Base-by-base conservation (phyloP, 345 rosid species). In the Camelina neglecta region DNA sequence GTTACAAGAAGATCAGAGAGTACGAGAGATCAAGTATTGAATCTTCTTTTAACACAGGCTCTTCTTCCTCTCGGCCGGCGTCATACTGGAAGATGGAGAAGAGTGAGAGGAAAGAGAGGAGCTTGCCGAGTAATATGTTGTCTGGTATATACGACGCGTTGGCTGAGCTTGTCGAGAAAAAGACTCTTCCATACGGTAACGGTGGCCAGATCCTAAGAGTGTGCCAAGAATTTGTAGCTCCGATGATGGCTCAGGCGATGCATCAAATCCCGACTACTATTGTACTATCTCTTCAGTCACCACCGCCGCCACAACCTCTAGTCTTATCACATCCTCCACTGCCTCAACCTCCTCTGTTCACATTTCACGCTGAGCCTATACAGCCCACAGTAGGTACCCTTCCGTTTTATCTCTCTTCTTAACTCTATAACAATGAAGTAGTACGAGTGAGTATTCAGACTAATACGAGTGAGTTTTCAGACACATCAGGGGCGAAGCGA, bases 1-100 rank as follows among this genome's bases (percentile, higher is more conserved):
- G 85, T 58, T 92, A 85, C 85, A 88, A 92, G 90, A 92, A 88
- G 81, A 87, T 89, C n/a, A 83, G 95, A 21, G 93, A 88, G 60
- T 82, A 87, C 53, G 88, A 86, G 60, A 71, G 75, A 59, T 74
- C 82, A 60, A n/a, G 67, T 11, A 73, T 76, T 15, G 76, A 66
- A 6, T 45, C 63, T 48, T 45, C 71, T 56, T 53, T 38, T 26
- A 55, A 74, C 45, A 60, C 70, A 38, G 69, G 16, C 62, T 38
- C 51, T 18, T 73, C 75, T 20, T 29, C 50, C 53, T 9, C 42
- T 29, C 31, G 3, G 31, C 31, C 42, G 42, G 42, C 42, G 12
- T 11, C 54, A 10, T 92, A 89, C 65, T 92, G 89, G 95, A 77
- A 83, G 62, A 82, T 89, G 78, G 97, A 86, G 68, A 92, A 86